Conservation (phyloP, 1,284 basidiomycete species). For the Mycosarcoma mackinlayi region DNA sequence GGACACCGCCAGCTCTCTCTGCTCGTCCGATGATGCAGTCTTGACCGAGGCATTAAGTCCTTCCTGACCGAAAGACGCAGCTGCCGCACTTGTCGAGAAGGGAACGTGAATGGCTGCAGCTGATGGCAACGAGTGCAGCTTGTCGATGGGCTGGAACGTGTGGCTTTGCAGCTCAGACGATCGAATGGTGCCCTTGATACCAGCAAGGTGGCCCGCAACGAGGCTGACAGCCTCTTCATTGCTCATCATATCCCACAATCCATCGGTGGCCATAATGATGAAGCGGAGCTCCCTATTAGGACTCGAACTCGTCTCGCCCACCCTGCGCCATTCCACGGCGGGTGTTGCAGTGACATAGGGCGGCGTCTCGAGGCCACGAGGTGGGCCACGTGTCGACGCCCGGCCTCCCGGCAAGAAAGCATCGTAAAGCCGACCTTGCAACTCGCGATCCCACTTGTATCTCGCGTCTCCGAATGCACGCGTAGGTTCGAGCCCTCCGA, state of each 20-base stretch:
- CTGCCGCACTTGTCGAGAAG: neutral
- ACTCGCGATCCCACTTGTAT: slow-evolving; percentile 78
- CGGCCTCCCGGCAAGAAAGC: slow-evolving; percentile 66
- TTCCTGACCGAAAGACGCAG: slow-evolving; percentile 64
- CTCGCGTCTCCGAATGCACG: slow-evolving; percentile 93
- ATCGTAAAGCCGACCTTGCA: slow-evolving; percentile 68
- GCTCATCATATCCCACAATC: slow-evolving; percentile 92
- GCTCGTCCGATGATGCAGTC: slow-evolving; percentile 35
- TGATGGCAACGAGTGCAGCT: slow-evolving; percentile 27
- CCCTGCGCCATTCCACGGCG: slow-evolving; percentile 68
- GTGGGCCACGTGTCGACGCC: slow-evolving; percentile 50
- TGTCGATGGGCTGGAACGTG: slow-evolving; percentile 55
- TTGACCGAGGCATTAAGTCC: slow-evolving; percentile 72
- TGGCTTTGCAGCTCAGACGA: slow-evolving; percentile 56
- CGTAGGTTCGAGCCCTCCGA: slow-evolving; percentile 93
- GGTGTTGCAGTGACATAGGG: slow-evolving; percentile 92
- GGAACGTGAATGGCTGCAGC: neutral
- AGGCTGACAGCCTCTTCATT: slow-evolving; percentile 95
- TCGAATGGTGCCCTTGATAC: slow-evolving; percentile 57
- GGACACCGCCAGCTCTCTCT: slow-evolving; percentile 39
- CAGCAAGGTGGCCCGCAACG: slow-evolving; percentile 66
- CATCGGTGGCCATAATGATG: slow-evolving; percentile 89
- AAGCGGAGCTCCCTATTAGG: slow-evolving; percentile 60
- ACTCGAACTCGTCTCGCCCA: slow-evolving; percentile 51
- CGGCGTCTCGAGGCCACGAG: slow-evolving; percentile 71